Conservation (phyloP, 1,284 basidiomycete genomes). For the Sporisorium sorghi region DNA sequence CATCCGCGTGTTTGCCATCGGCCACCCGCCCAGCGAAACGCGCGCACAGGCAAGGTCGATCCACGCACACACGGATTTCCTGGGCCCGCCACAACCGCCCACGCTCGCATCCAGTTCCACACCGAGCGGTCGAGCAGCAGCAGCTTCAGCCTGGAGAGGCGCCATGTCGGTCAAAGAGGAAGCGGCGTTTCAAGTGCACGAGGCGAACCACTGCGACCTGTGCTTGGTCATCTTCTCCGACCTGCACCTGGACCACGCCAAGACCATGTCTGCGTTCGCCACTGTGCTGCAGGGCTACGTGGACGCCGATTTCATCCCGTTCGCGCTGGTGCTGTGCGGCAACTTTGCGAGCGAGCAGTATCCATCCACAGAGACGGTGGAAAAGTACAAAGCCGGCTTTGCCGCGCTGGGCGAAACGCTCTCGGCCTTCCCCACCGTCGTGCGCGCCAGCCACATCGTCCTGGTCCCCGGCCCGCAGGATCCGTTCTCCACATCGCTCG, state of each 20-base stretch:
- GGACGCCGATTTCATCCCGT: constrained; percentile 82
- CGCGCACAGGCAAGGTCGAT: constrained; percentile 50
- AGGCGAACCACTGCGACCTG: constrained; percentile 71
- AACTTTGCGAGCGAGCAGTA: constrained; percentile 85
- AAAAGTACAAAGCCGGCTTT: constrained; percentile 76
- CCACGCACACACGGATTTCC: constrained; percentile 72
- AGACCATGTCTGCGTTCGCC: constrained; percentile 81
- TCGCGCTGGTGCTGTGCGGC: constrained; percentile 88
- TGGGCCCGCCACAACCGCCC: constrained; percentile 75
- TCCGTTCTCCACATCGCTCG: constrained; percentile 76
- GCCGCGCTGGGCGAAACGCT: constrained; percentile 82
- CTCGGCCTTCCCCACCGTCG: constrained; percentile 80
- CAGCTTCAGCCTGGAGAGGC: constrained; percentile 71
- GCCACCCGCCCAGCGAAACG: constrained; percentile 81
- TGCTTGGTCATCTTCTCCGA: constrained; percentile 92
- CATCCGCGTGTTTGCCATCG: constrained; percentile 89
- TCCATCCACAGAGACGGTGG: constrained; percentile 81
- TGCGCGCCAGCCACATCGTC: constrained; percentile 85
- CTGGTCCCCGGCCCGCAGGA: constrained; percentile 94
- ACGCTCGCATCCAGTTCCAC: constrained; percentile 9
- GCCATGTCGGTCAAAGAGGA: constrained; percentile 92
- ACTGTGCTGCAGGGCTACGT: constrained; percentile 92
- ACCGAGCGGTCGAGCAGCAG: constrained; percentile 8
- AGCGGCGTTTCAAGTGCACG: constrained; percentile 72
- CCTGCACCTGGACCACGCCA: constrained; percentile 89